phyloP scores from a whole-genome alignment of 768 basidiomycete genomes.

The Boletus speciosus region DNA sequence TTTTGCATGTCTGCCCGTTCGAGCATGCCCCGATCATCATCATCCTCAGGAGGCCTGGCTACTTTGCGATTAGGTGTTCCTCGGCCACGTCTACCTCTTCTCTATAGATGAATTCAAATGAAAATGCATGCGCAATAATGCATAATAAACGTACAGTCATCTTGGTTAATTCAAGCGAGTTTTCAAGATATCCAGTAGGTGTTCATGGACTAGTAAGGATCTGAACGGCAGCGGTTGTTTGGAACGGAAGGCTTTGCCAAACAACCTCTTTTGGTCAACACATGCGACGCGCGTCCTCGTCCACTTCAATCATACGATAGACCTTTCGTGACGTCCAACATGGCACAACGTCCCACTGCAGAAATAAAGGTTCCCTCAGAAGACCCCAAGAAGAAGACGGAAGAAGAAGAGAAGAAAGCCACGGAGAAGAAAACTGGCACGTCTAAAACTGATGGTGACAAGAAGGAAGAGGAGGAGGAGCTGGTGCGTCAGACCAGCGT shows the following conservation, averaged over 20 bases:
- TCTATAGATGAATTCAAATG: background rate
- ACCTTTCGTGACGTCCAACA: conserved; percentile 28
- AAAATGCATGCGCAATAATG: background rate
- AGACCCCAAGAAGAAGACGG: conserved; percentile 71
- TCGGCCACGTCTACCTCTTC: conserved; percentile 17
- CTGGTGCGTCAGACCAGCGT: conserved; percentile 53
- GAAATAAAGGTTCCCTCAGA: conserved; percentile 64
- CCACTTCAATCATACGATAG: background rate
- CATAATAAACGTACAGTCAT: conserved; percentile 17
- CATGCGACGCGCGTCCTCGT: conserved; percentile 32
- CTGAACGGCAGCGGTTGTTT: conserved; percentile 23
- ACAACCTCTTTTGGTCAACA: conserved; percentile 25
- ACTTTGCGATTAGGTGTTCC: conserved; percentile 14
- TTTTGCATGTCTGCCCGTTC: conserved; percentile 68
- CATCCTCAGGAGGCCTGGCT: conserved; percentile 19
- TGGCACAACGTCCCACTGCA: conserved; percentile 59
- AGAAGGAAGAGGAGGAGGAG: conserved; percentile 62
- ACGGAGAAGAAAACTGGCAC: conserved; percentile 53
- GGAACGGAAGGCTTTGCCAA: conserved; percentile 32
- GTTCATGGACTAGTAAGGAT: background rate
- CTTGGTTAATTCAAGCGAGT: background rate
- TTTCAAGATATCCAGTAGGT: background rate
- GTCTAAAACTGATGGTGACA: conserved; percentile 53
- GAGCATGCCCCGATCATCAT: conserved; percentile 46
- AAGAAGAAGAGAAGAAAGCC: conserved; percentile 37